Evolutionary conservation across 441 rosid genomes (phyloP).

Genomic region (Erodium chrysanthum): DNA sequence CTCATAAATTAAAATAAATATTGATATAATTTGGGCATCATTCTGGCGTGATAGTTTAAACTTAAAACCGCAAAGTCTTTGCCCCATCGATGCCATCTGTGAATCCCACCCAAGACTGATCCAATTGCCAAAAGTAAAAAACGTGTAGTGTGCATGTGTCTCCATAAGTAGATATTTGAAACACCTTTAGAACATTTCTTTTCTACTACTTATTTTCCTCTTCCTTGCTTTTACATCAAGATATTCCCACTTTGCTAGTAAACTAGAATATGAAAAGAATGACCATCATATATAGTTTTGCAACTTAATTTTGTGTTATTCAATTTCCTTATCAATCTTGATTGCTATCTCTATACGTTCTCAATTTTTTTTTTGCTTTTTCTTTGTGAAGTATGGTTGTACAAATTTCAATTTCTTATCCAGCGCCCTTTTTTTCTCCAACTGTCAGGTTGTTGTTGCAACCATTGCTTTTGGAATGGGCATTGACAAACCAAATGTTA

Average conservation of each 20-base stretch:
- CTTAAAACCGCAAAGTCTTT: neutral
- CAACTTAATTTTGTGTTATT: neutral
- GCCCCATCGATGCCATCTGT: neutral
- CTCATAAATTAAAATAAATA: neutral
- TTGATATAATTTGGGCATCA: neutral
- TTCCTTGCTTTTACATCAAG: neutral
- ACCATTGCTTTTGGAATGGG: constrained; percentile 97
- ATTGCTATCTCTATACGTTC: neutral
- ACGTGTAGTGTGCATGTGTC: neutral
- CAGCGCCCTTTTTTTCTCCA: constrained; percentile 1
- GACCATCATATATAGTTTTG: neutral
- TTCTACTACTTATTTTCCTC: neutral
- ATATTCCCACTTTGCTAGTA: neutral
- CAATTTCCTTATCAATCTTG: neutral
- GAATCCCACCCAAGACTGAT: neutral
- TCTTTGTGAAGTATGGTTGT: neutral
- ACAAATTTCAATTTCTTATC: neutral
- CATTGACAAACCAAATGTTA: constrained; percentile 71
- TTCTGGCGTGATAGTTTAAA: neutral
- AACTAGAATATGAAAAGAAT: neutral
- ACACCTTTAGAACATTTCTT: neutral
- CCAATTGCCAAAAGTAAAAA: too few relatives aligned
- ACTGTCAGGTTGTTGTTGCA: constrained; percentile 67
- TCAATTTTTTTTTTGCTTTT: neutral
- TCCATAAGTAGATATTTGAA: neutral